Conservation (phyloP, 345 rosid genomes). For the Hibiscus trionum region DNA sequence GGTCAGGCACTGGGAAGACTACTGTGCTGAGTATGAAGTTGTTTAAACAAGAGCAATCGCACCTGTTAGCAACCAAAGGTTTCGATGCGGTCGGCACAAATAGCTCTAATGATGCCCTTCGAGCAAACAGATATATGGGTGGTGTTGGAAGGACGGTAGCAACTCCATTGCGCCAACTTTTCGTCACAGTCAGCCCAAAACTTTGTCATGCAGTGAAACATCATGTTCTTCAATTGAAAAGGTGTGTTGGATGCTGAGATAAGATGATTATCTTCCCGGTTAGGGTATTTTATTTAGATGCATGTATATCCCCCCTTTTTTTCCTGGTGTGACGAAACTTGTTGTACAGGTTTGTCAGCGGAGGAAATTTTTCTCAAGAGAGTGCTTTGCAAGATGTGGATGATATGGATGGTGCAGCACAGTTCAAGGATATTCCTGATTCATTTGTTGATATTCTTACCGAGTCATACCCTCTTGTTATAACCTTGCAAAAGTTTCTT, state of each 20-base stretch:
- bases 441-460: constrained; percentile 31
- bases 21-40: constrained; percentile 44
- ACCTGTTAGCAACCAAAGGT: constrained; percentile 21
- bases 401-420: constrained; percentile 23
- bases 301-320: not conserved
- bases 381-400: constrained; percentile 18
- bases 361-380: constrained; percentile 18
- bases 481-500: constrained; percentile 46
- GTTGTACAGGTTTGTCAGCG: constrained; percentile 25
- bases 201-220: constrained; percentile 40
- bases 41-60: constrained; percentile 28
- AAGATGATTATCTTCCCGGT: not conserved
- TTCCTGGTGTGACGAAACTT: not conserved
- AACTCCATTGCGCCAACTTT: constrained; percentile 32
- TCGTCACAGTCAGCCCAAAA: constrained; percentile 47
- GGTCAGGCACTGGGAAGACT: constrained; percentile 62
- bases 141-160: constrained; percentile 9
- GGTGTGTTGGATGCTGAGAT: constrained; percentile 17
- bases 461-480: constrained; percentile 37
- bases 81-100: not conserved
- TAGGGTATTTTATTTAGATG: not conserved
- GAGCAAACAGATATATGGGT: not conserved
- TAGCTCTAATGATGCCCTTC: not conserved
- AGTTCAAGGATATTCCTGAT: constrained; percentile 38
- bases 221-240: constrained; percentile 36